These are phyloP conservation scores for Scheffersomyces titani DNA, from an alignment of 1,139 yeast species.

Conservation along the genomic window DNA sequence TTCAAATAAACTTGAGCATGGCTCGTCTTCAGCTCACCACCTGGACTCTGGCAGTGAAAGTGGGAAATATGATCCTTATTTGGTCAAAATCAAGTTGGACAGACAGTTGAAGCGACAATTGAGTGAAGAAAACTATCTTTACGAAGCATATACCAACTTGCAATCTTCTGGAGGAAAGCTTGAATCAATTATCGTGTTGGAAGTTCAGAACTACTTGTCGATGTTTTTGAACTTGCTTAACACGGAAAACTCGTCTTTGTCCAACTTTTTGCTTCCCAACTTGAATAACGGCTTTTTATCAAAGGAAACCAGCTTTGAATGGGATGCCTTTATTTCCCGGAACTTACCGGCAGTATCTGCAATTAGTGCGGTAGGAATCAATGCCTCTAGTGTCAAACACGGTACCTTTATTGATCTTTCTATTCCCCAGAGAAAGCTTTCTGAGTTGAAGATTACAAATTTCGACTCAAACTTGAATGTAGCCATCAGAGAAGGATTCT, in stretches of 20 bases:
- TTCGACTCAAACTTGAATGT: slow-evolving; percentile 70
- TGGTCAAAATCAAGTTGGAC: slow-evolving; percentile 71
- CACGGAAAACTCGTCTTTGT: slow-evolving; percentile 68
- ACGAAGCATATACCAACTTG: slow-evolving; percentile 84
- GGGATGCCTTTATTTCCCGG: slow-evolving; percentile 80
- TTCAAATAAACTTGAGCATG: slow-evolving; percentile 35
- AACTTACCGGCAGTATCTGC: slow-evolving; percentile 51
- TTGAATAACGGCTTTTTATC: slow-evolving; percentile 73
- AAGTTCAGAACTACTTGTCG: slow-evolving; percentile 78
- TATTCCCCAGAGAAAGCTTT: slow-evolving; percentile 65
- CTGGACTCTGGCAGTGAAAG: slow-evolving; percentile 29
- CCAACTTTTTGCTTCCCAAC: slow-evolving; percentile 65
- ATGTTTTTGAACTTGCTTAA: slow-evolving; percentile 69
- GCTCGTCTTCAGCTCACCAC: slow-evolving; percentile 12
- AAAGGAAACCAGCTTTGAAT: slow-evolving; percentile 79
- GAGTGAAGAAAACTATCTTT: slow-evolving; percentile 79
- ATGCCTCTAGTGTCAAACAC: slow-evolving; percentile 20
- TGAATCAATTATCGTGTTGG: slow-evolving; percentile 84
- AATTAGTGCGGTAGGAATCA: slow-evolving; percentile 31
- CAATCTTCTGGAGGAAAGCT: slow-evolving; percentile 88
- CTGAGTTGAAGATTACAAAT: slow-evolving; percentile 65
- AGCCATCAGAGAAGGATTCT: slow-evolving; percentile 74
- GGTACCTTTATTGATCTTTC: slow-evolving; percentile 76
- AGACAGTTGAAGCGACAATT: slow-evolving; percentile 76
- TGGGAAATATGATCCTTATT: slow-evolving; percentile 74